Evolutionary conservation across 345 rosid species (phyloP), one percentile per base, ranked within the genome.

Genomic region (Salix koriyanagi): DNA sequence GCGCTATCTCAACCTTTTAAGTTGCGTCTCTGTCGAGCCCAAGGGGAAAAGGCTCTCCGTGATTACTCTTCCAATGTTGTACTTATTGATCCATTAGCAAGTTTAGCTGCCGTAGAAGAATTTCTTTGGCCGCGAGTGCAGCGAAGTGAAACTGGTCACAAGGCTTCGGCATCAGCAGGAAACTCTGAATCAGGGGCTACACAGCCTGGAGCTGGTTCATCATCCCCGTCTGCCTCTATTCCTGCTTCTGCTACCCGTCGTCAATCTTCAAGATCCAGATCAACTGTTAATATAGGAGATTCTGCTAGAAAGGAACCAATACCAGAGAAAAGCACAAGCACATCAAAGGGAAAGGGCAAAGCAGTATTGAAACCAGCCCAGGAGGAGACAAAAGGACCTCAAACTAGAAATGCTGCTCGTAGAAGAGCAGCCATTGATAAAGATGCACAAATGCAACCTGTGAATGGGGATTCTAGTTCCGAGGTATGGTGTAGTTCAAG

Each of bases 111-210:
- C 7, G 92, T 96, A 71, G 99, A 94, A 81, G 99, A 92, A 71
- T 96, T 94, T 85, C 97, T 96, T 12, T 96, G 99, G 99, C 92
- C 99, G 4, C 91, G 97, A 56, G 94, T 96, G 64, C 98, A 92
- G 83, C 90, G 99, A 34, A 73, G 90, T 84, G 97, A 96, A 79
- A 88, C 94, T 82, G 88, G 86, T 80, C 90, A 89, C 81, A 96
- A 94, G 82, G 87, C 91, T 32, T 81, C 83, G 11, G 89, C 81
- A 9, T 89, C 97, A 69, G 88, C 79, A 21, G 94, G 87, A 62
- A 93, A 92, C 82, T 85, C 89, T 2, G 99, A 91, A 74, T 81
- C 89, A 54, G 93, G 88, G 69, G 79, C 87, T 7, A 75, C 88
- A 54, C 86, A 90, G 36, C 48, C 92, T 34, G 88, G 91, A 67